Evolutionary conservation across 2,329 filamentous ascomycete species (phyloP).

Genomic region (Nannizziopsis barbatae): DNA sequence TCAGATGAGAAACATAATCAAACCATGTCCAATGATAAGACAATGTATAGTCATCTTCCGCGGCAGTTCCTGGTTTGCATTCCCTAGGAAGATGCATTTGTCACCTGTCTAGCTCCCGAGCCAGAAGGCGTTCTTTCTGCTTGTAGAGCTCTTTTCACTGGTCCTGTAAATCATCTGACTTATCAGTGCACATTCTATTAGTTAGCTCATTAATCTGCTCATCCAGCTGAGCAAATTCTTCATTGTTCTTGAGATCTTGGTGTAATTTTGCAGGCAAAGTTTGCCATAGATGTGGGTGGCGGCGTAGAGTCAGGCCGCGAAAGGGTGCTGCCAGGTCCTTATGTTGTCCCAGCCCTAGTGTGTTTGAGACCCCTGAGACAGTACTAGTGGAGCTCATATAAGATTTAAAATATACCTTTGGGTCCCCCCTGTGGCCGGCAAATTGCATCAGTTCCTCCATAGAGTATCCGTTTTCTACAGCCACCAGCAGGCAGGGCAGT

Average conservation of each 20-base stretch:
- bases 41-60: conserved; percentile 6
- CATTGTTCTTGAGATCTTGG: not conserved
- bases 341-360: not conserved
- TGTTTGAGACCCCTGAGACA: too few relatives aligned
- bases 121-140: not conserved
- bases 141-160: not conserved
- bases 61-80: not conserved
- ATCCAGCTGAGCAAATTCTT: conserved; percentile 1
- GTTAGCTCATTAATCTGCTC: not conserved
- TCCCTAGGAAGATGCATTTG: not conserved
- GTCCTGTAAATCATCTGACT: too few relatives aligned
- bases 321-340: not conserved
- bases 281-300: not conserved
- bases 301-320: not conserved
- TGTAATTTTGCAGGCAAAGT: conserved; percentile 1
- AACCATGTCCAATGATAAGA: conserved; percentile 9
- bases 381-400: too few relatives aligned
- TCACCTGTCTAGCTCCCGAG: not conserved
- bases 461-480: not conserved
- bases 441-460: conserved; percentile 2
- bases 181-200: too few relatives aligned
- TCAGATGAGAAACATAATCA: not conserved
- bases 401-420: not conserved
- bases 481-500: too few relatives aligned
- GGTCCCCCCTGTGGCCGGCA: conserved; percentile 1